phyloP scores from a whole-genome alignment of 495 filamentous ascomycete genomes.

The Penicillium odoratum region DNA sequence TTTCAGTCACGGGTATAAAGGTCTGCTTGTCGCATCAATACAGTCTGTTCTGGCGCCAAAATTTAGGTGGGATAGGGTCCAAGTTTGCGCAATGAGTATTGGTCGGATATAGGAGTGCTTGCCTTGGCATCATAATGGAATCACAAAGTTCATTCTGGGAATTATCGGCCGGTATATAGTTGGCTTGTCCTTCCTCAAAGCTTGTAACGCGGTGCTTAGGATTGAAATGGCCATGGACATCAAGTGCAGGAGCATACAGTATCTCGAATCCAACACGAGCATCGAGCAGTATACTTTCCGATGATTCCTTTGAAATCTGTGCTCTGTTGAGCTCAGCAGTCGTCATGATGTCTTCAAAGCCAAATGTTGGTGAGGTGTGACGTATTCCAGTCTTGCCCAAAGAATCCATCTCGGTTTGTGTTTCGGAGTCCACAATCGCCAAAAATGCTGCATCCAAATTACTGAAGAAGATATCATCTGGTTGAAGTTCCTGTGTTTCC shows the following conservation, averaged over 20 bases:
- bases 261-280: not conserved
- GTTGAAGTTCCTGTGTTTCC: not conserved
- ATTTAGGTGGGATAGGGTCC: slow-evolving; percentile 13
- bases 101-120: not conserved
- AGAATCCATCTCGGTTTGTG: not conserved
- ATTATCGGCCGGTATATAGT: not conserved
- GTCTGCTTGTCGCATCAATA: slow-evolving; percentile 20
- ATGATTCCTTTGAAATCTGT: not conserved
- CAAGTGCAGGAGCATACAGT: not conserved
- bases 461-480: slow-evolving; percentile 12
- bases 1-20: not conserved
- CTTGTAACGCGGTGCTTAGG: not conserved
- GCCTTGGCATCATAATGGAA: not conserved
- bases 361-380: not conserved
- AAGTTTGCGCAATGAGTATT: not conserved
- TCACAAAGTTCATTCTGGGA: not conserved
- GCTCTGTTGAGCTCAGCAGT: not conserved
- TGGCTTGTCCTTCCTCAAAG: not conserved
- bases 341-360: not conserved
- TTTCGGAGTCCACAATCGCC: slow-evolving; percentile 10
- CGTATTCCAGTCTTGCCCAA: not conserved
- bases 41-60: slow-evolving; percentile 36
- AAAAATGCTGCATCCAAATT: slow-evolving; percentile 20
- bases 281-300: not conserved
- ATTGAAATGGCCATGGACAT: not conserved